Percentiles rank a stretch among this genome's conserved stretches.
Evolutionary conservation across 148 eudicot genomes (phyloP).

Genomic region (Spergularia bocconei): DNA sequence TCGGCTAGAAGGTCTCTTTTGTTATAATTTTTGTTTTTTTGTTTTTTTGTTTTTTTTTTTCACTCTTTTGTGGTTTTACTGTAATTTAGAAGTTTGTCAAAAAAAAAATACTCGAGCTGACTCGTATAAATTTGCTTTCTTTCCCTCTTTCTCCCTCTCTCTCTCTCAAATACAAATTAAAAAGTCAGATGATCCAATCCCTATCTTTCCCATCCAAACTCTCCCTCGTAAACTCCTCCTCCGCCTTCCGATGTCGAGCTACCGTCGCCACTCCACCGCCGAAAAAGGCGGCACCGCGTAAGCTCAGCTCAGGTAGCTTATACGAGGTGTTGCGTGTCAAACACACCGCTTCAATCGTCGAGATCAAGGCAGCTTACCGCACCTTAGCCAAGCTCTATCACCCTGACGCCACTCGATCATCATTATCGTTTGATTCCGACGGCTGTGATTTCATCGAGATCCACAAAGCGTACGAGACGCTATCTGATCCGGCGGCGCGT

Average conservation of each 20-base stretch:
- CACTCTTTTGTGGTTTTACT: too few species aligned
- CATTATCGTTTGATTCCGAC: constrained; percentile 16
- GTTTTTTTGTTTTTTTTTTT: too few species aligned
- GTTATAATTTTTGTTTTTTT: too few species aligned
- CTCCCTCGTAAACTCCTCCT: background rate
- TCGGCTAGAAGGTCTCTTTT: too few species aligned
- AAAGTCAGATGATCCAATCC: constrained; percentile 17
- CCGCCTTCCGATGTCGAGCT: constrained; percentile 14
- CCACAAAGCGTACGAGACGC: constrained; percentile 60
- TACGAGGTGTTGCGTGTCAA: constrained; percentile 58
- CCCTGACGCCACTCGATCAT: constrained; percentile 43
- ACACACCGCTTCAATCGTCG: constrained; percentile 43
- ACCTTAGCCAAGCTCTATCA: constrained; percentile 59
- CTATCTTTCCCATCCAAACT: constrained; percentile 12
- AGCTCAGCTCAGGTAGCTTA: constrained; percentile 27
- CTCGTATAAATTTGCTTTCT: too few species aligned
- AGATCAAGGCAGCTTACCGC: constrained; percentile 70
- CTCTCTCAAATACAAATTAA: background rate
- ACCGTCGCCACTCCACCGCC: constrained; percentile 15
- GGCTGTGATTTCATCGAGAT: constrained; percentile 56
- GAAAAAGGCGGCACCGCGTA: background rate
- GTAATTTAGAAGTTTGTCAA: too few species aligned
- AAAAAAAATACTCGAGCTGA: too few species aligned
- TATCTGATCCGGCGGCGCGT: constrained; percentile 59
- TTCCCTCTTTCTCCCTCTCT: too few species aligned